A percentile compares a stretch with the other conserved stretches of the same genome.
Conservation (phyloP, 306 rosid genomes). For the Glycine tomentella region DNA sequence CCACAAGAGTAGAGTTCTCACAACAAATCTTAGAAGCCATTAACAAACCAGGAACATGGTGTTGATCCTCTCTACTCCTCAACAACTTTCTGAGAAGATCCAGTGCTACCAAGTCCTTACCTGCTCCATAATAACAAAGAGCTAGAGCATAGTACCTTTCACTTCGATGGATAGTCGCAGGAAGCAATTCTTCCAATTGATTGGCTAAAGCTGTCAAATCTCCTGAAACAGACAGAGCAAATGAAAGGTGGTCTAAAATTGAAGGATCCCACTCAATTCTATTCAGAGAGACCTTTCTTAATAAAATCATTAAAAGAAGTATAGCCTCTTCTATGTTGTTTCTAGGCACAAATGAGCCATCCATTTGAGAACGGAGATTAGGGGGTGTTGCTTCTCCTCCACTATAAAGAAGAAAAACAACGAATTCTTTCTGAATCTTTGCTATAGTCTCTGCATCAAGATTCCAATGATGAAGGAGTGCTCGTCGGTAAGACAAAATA, state of each 20-base stretch:
- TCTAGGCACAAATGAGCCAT: slow-evolving; percentile 77
- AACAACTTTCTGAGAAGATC: slow-evolving; percentile 75
- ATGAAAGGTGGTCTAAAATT: slow-evolving; percentile 87
- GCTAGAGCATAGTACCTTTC: slow-evolving; percentile 69
- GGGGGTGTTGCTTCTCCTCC: slow-evolving; percentile 89
- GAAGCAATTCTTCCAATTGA: slow-evolving; percentile 80
- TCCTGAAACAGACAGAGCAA: slow-evolving; percentile 86
- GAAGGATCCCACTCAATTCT: slow-evolving; percentile 97
- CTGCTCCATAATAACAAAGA: slow-evolving; percentile 82
- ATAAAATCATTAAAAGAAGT: slow-evolving; percentile 83
- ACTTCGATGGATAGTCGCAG: slow-evolving; percentile 62
- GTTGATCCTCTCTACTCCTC: slow-evolving; percentile 59
- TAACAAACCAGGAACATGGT: slow-evolving; percentile 66
- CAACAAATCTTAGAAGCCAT: slow-evolving; percentile 92
- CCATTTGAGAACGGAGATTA: slow-evolving; percentile 83
- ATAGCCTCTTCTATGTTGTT: slow-evolving; percentile 93
- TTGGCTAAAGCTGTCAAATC: slow-evolving; percentile 74
- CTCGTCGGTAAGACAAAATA: slow-evolving; percentile 75
- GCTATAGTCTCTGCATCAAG: slow-evolving; percentile 68
- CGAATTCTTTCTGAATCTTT: slow-evolving; percentile 82
- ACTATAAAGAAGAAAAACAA: slow-evolving; percentile 77
- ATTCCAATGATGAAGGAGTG: slow-evolving; percentile 82
- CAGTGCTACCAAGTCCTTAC: slow-evolving; percentile 69
- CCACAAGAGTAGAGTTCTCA: slow-evolving; percentile 58
- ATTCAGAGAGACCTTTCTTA: slow-evolving; percentile 68